Evolutionary conservation across 2,329 filamentous ascomycete genomes (phyloP), one percentile per base, ranked within the genome.

Genomic region (Scedosporium boydii): DNA sequence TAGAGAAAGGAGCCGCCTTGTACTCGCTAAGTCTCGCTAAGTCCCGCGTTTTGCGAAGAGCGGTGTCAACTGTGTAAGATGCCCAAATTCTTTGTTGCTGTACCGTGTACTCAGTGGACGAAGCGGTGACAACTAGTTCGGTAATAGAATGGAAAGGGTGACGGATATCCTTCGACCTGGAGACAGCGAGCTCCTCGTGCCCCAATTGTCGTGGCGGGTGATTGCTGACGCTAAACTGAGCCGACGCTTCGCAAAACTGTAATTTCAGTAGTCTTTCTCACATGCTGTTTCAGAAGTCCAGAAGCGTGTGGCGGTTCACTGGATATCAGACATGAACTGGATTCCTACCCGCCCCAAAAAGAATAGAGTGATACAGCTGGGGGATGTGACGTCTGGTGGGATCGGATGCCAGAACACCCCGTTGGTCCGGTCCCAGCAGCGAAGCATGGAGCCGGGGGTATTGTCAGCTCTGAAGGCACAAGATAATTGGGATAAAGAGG

Each of bases 251-350:
- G 26, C 27, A 29, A 51, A 51, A 23, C n/a, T 46, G 41, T 21
- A 27, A 26, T 53, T 51, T 53, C 26, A 60, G 44, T 12, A 48
- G 56, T 58, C 18, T 57, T 26, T 23, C 56, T 59, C 29, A 16
- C 26, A 21, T 59, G 57, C 18, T 59, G 57, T 59, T 59, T 59
- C 57, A 59, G 27, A 59, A 18, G 57, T 23, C 21, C n/a, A 21
- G 21, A 26, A 42, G 57, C 57, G 14, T 18, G 38, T n/a, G 21
- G 21, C 21, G 38, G 21, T n/a, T 44, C 18, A n/a, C n/a, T 10
- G 57, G 29, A 21, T 34, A 42, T 59, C 48, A 53, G 10, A 53
- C 51, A 26, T 55, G 51, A 14, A 23, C 4, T 29, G 44, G 18
- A 55, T 14, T 14, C 23, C 51, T 23, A 55, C 18, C 23, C 51